Percentiles rank a stretch among this genome's conserved stretches.
phyloP scores from a whole-genome alignment of 1,139 yeast genomes.

The Hyphopichia khmerensis region DNA sequence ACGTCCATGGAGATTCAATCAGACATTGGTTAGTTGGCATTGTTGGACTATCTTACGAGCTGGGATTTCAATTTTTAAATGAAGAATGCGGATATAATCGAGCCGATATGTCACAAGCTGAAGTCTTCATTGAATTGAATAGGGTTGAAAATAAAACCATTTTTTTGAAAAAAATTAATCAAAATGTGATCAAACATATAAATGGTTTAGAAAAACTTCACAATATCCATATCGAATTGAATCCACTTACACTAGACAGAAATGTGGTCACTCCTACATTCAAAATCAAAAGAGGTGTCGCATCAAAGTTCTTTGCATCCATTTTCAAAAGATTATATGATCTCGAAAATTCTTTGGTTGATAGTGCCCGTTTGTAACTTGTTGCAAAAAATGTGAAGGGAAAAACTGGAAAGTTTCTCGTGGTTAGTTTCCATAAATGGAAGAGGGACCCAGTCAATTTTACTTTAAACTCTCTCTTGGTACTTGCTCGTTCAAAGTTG shows the following conservation, averaged over 20 bases:
- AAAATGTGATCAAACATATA: conserved; percentile 19
- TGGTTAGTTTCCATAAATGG: too few relatives aligned
- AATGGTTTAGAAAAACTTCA: conserved; percentile 32
- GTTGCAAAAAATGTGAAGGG: too few relatives aligned
- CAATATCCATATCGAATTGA: conserved; percentile 31
- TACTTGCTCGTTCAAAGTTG: too few relatives aligned
- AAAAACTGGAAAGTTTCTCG: too few relatives aligned
- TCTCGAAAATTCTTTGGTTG: conserved; percentile 23
- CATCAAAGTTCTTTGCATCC: conserved; percentile 20
- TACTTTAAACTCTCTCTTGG: too few relatives aligned
- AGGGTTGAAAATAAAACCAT: conserved; percentile 15
- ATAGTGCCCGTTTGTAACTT: not conserved
- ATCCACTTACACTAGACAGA: conserved; percentile 31
- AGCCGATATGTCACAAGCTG: conserved; percentile 10
- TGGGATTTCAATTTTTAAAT: conserved; percentile 18
- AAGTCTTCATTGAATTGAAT: conserved; percentile 14
- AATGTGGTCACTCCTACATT: conserved; percentile 42
- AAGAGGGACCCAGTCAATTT: too few relatives aligned
- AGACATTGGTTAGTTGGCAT: conserved; percentile 62
- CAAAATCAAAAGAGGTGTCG: conserved; percentile 33
- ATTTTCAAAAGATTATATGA: conserved; percentile 9
- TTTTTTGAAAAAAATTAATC: conserved; percentile 24
- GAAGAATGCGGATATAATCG: conserved; percentile 14
- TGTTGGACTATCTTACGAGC: conserved; percentile 46
- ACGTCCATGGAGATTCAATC: conserved; percentile 61